These are phyloP conservation scores for Gossypium sturtianum DNA, from an alignment of 345 rosid genomes.

Conservation along the genomic window DNA sequence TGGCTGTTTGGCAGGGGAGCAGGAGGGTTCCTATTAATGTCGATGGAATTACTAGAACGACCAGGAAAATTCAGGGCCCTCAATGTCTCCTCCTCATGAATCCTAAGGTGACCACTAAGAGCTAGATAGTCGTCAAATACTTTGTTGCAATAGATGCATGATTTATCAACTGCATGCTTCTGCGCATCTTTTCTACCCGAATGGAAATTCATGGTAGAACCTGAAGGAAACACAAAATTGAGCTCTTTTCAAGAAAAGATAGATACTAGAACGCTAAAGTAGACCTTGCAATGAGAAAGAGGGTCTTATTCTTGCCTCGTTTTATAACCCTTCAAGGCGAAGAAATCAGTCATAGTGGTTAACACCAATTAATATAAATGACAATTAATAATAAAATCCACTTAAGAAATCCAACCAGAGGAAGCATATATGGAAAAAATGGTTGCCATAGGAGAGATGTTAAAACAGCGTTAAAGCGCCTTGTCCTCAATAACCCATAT, in stretches of 20 bases:
- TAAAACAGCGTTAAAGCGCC: not conserved
- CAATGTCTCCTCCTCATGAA: conserved; percentile 19
- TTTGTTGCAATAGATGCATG: conserved; percentile 25
- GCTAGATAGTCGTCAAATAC: conserved; percentile 17
- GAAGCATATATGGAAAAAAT: conserved; percentile 13
- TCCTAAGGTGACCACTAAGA: conserved; percentile 23
- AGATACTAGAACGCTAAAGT: not conserved
- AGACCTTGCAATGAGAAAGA: conserved; percentile 11
- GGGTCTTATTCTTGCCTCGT: conserved; percentile 6
- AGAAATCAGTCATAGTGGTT: conserved; percentile 10
- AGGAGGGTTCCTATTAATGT: conserved; percentile 4
- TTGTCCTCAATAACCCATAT: conserved; percentile 7
- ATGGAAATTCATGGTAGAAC: conserved; percentile 20
- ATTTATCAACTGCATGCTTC: not conserved
- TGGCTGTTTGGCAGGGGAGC: conserved; percentile 1
- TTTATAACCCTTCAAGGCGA: conserved; percentile 16
- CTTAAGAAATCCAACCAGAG: conserved; percentile 10
- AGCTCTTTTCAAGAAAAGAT: conserved; percentile 11
- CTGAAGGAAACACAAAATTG: not conserved
- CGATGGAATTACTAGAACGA: conserved; percentile 5
- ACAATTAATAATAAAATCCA: conserved; percentile 17
- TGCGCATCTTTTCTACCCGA: conserved; percentile 12
- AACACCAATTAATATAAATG: conserved; percentile 14
- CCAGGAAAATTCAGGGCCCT: conserved; percentile 7
- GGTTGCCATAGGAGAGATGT: conserved; percentile 12